These are phyloP conservation scores for Fusarium cyanostomum DNA, from an alignment of 2,329 filamentous ascomycete species.

Conservation along the genomic window DNA sequence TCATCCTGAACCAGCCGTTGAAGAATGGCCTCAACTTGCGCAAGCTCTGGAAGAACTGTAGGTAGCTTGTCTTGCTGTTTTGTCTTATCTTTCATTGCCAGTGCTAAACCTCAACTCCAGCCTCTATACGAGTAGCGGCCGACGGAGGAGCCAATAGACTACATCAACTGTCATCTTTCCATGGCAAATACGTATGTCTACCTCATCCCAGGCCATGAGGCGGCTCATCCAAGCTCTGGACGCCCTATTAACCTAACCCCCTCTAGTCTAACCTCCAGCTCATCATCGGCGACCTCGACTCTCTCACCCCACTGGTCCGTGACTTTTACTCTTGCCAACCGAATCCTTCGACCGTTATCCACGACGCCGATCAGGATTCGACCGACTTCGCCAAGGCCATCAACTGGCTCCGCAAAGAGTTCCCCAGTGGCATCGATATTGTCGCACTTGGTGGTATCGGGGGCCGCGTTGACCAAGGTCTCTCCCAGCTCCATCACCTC, in stretches of 20 bases:
- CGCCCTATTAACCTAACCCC: conserved; percentile 23
- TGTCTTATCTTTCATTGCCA: neutral
- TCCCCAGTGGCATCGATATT: conserved; percentile 64
- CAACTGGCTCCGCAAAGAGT: conserved; percentile 61
- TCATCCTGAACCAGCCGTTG: conserved; percentile 64
- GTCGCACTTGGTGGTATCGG: conserved; percentile 85
- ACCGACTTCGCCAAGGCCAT: conserved; percentile 93
- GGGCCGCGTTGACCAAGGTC: conserved; percentile 90
- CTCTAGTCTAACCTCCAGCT: conserved; percentile 67
- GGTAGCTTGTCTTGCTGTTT: conserved; percentile 27
- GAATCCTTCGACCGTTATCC: conserved; percentile 66
- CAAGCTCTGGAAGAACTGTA: conserved; percentile 61
- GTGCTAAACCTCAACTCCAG: conserved; percentile 52
- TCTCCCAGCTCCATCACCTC: conserved; percentile 89
- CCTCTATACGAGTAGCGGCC: conserved; percentile 77
- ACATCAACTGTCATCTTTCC: conserved; percentile 56
- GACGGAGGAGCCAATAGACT: conserved; percentile 92
- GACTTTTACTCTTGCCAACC: conserved; percentile 70
- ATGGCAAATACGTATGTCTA: conserved; percentile 54
- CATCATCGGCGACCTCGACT: conserved; percentile 94
- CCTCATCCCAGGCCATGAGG: neutral
- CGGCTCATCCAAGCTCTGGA: neutral
- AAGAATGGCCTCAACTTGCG: conserved; percentile 57
- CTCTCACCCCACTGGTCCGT: conserved; percentile 69
- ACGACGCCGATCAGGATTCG: conserved; percentile 82